Percentiles rank a stretch among this genome's conserved stretches.
phyloP scores from a whole-genome alignment of 306 rosid species.

The Geum urbanum region DNA sequence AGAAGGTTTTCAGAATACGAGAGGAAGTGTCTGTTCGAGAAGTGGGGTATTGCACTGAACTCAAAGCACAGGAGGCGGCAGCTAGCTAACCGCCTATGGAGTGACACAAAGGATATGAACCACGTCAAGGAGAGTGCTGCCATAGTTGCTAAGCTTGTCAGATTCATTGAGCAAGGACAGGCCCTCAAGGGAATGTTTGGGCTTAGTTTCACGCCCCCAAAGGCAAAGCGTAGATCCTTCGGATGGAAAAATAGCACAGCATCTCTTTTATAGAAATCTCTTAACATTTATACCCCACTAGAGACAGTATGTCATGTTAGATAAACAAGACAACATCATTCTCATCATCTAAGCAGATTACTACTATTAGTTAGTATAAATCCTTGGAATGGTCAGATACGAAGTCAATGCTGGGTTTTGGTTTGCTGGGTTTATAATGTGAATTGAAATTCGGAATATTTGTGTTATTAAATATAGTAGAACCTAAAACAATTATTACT shows the following conservation, averaged over 20 bases:
- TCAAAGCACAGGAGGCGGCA: slow-evolving; percentile 92
- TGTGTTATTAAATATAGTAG: too few relatives aligned
- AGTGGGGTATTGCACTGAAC: slow-evolving; percentile 68
- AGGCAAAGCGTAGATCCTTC: slow-evolving; percentile 46
- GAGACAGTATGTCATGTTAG: slow-evolving; percentile 11
- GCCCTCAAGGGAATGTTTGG: slow-evolving; percentile 94
- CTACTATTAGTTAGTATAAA: too few relatives aligned
- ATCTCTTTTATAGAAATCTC: slow-evolving; percentile 36
- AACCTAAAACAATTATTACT: too few relatives aligned
- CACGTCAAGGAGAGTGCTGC: slow-evolving; percentile 68
- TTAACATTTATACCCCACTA: not conserved
- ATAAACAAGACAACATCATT: too few relatives aligned
- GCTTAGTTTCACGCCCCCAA: slow-evolving; percentile 70
- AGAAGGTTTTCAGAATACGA: slow-evolving; percentile 64
- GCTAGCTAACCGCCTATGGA: slow-evolving; percentile 66
- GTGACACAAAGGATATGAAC: slow-evolving; percentile 48
- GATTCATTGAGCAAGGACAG: slow-evolving; percentile 69
- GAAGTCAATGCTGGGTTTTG: too few relatives aligned
- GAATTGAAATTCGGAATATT: too few relatives aligned
- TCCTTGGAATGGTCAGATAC: too few relatives aligned
- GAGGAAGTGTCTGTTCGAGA: slow-evolving; percentile 55
- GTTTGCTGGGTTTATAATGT: too few relatives aligned
- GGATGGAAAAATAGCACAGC: slow-evolving; percentile 62
- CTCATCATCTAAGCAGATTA: too few relatives aligned
- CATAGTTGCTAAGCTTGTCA: slow-evolving; percentile 73